These are phyloP conservation scores for Trichoderma harzianum DNA, from an alignment of 2,329 filamentous ascomycete species.

Conservation along the genomic window DNA sequence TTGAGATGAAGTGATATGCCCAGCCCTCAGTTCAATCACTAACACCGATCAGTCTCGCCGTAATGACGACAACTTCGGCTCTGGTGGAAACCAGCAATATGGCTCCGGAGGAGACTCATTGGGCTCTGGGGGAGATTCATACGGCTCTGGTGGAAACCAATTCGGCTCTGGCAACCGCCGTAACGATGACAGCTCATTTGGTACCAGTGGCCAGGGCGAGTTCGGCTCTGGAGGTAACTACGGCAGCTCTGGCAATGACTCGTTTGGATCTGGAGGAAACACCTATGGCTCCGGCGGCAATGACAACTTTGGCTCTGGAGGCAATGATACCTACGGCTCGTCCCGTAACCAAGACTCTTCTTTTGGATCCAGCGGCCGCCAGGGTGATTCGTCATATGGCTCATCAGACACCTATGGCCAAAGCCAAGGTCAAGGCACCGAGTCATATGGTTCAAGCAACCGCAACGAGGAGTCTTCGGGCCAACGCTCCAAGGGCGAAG, in stretches of 20 bases:
- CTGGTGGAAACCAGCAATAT: constrained; percentile 1
- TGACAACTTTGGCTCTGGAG: background rate
- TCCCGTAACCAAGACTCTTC: background rate
- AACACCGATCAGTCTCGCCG: constrained; percentile 18
- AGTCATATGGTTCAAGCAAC: constrained; percentile 19
- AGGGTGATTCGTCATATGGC: constrained; percentile 20
- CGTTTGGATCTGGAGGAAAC: constrained; percentile 20
- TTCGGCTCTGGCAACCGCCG: constrained; percentile 23
- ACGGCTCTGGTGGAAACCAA: constrained; percentile 11
- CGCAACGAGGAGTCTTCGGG: constrained; percentile 12
- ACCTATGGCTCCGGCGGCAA: constrained; percentile 15
- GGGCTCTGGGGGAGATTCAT: background rate
- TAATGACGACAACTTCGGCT: constrained; percentile 21
- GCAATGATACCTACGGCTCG: constrained; percentile 14
- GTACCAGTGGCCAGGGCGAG: constrained; percentile 5
- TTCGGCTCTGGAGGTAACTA: constrained; percentile 18
- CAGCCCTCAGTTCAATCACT: background rate
- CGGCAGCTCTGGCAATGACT: constrained; percentile 24
- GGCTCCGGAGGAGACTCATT: background rate
- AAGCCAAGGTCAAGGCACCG: constrained; percentile 22
- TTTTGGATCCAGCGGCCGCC: background rate
- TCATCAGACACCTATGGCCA: constrained; percentile 1
- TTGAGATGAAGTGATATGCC: background rate
- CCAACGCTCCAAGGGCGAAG: constrained; percentile 15
- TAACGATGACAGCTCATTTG: constrained; percentile 10